Percentiles rank a stretch among this genome's conserved stretches.
Evolutionary conservation across 441 rosid genomes (phyloP).

Genomic region (Macaranga tanarius): DNA sequence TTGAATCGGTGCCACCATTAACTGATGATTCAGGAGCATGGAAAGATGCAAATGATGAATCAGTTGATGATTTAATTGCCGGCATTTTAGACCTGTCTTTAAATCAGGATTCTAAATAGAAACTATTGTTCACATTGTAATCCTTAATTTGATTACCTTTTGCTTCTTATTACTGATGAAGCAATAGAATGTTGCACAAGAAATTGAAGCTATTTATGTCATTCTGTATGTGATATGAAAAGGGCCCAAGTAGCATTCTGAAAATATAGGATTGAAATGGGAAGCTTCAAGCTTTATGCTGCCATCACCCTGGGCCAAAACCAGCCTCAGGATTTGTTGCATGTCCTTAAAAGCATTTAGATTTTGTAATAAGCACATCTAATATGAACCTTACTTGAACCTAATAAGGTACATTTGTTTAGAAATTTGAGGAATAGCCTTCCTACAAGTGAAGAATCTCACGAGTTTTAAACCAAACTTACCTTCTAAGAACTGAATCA

Average conservation of each 20-base stretch:
- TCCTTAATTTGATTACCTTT: not conserved
- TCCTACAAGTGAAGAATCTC: not conserved
- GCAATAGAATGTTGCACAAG: not conserved
- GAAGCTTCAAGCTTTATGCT: not conserved
- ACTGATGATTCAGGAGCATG: slow-evolving; percentile 29
- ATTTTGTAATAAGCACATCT: not conserved
- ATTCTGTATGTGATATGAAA: not conserved
- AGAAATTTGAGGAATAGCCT: not conserved
- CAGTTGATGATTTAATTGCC: slow-evolving; percentile 45
- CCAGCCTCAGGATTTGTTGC: not conserved
- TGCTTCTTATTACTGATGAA: not conserved
- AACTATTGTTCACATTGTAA: not conserved
- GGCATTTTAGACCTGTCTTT: slow-evolving; percentile 60
- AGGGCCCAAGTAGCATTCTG: not conserved
- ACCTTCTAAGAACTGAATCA: not conserved
- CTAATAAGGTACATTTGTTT: not conserved
- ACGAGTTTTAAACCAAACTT: not conserved
- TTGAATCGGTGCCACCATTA: slow-evolving; percentile 19
- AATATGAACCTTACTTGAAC: not conserved
- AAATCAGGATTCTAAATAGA: slow-evolving; percentile 17
- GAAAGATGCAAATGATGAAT: slow-evolving; percentile 35
- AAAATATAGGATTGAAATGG: not conserved
- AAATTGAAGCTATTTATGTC: not conserved
- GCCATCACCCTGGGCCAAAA: not conserved
- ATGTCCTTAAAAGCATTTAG: not conserved